phyloP scores from a whole-genome alignment of 345 rosid species.

The Bruguiera parviflora region DNA sequence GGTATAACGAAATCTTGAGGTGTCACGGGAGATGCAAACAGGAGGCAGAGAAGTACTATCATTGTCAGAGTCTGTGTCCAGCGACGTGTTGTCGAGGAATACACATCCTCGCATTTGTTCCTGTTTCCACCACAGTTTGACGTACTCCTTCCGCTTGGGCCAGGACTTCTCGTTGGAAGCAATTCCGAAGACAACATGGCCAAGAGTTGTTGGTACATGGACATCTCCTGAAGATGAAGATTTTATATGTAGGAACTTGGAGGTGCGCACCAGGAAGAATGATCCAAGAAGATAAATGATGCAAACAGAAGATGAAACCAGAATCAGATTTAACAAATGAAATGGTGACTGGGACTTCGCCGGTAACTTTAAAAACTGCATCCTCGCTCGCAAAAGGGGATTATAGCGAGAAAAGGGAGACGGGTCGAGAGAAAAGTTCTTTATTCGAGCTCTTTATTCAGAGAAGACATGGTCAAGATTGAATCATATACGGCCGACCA shows the following conservation, averaged over 20 bases:
- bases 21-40: slow-evolving; percentile 63
- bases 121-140: slow-evolving; percentile 76
- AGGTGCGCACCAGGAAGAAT: slow-evolving; percentile 33
- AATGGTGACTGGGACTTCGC: slow-evolving; percentile 35
- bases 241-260: slow-evolving; percentile 22
- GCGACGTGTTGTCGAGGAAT: slow-evolving; percentile 48
- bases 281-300: slow-evolving; percentile 46
- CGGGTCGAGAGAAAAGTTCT: background rate
- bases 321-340: slow-evolving; percentile 35
- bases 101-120: slow-evolving; percentile 69
- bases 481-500: background rate
- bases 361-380: slow-evolving; percentile 30
- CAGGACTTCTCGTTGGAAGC: slow-evolving; percentile 60
- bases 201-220: slow-evolving; percentile 34
- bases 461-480: background rate
- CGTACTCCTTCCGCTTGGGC: slow-evolving; percentile 53
- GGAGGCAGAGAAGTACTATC: slow-evolving; percentile 50
- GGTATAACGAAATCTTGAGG: slow-evolving; percentile 69
- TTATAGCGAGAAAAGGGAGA: background rate
- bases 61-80: slow-evolving; percentile 9
- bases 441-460: background rate
- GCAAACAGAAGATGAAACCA: slow-evolving; percentile 39
- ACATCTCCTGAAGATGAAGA: slow-evolving; percentile 26
- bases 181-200: slow-evolving; percentile 68
- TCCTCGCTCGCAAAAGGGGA: slow-evolving; percentile 15